Conservation (phyloP, 2,329 filamentous ascomycete genomes). For the Tolypocladium capitatum region DNA sequence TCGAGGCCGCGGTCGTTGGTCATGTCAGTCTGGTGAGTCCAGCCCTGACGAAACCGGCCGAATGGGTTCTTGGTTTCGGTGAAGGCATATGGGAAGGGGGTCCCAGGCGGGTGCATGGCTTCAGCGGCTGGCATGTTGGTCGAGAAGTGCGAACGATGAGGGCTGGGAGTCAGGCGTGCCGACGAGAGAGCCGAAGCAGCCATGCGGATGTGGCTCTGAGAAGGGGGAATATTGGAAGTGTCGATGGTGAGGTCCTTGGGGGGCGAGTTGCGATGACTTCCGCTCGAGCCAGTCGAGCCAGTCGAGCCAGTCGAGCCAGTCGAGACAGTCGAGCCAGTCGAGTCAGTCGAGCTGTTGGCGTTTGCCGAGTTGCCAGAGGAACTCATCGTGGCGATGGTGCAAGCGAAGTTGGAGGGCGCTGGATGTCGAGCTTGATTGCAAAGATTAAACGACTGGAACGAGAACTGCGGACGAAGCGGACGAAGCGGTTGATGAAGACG, state of each 20-base stretch:
- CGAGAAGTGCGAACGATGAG: background rate
- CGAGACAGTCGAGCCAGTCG: no score
- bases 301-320: background rate
- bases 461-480: background rate
- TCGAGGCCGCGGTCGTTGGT: background rate
- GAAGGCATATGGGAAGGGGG: background rate
- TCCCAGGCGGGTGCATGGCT: background rate
- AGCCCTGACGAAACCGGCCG: background rate
- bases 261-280: background rate
- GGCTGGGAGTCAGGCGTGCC: conserved; percentile 1
- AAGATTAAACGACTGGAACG: background rate
- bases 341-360: background rate
- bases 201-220: no score
- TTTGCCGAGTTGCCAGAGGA: background rate
- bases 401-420: background rate
- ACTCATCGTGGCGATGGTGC: background rate
- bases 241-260: background rate
- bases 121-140: background rate
- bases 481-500: background rate
- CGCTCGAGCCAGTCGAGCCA: background rate
- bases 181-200: background rate
- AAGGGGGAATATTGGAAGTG: background rate
- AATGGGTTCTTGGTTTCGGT: background rate
- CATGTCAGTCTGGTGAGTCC: background rate
- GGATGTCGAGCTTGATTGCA: background rate